Evolutionary conservation across 805 yeast species (phyloP), one percentile per base, ranked within the genome.

Genomic region (Starmerella geochares): DNA sequence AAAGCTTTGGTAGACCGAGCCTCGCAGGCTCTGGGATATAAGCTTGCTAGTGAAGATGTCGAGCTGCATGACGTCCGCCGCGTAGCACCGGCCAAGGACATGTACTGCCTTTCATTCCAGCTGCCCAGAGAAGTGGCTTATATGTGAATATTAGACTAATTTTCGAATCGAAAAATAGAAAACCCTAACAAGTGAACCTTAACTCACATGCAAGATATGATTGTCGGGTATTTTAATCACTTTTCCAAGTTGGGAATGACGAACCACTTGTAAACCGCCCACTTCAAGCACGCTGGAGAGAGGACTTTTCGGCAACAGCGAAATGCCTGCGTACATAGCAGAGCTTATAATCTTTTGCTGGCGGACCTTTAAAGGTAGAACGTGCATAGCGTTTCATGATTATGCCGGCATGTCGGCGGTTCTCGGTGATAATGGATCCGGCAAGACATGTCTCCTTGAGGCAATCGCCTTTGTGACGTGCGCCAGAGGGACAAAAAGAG

Each of bases 61-160:
- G 61, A 67, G 0, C 83, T 90, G 66, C 97, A 90, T 61, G 69
- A 82, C 56, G 98, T 92, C 9, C 78, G 99, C 62, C 81, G 80
- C 63, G 98, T 92, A 7, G 90, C 98, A 0, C 98, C 98, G 3
- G 86, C 96, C 5, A 92, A 92, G 62, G 90, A 90, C 29, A 92
- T 92, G 98, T 88, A 77, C 63, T 86, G 96, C 67, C 83, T 86
- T 3, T 72, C 87, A 6, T 88, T 88, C 66, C 65, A 66, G 59
- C 71, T 92, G n/a, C 74, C 74, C 3, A 29, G 48, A 4, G 67
- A 63, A 36, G 73, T 70, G 3, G 73, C 73, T 1, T 61, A 62
- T 36, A 47, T 40, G 44, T 40, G 10, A 40, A 27, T 16, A 33
- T 8, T 1, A 7, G 16, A 11, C 21, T n/a, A n/a, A n/a, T n/a